A percentile compares a stretch with the other conserved stretches of the same genome.
phyloP scores from a whole-genome alignment of 2,329 filamentous ascomycete genomes.

The Myriosclerotinia duriaeana region DNA sequence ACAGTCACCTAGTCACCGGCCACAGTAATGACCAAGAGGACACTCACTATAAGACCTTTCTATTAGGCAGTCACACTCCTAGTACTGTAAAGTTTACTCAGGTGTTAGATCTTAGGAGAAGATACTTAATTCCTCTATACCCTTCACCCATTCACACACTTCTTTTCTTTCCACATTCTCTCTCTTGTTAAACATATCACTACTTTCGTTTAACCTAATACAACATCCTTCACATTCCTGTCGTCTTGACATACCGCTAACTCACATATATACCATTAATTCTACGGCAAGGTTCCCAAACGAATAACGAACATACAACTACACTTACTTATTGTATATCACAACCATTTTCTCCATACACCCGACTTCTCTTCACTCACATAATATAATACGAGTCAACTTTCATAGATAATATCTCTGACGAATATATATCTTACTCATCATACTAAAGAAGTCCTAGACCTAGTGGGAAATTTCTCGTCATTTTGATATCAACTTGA shows the following conservation, averaged over 20 bases:
- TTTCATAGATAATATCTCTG: no score
- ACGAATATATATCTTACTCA: not conserved
- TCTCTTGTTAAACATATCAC: slow-evolving; percentile 19
- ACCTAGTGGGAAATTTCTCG: slow-evolving; percentile 13
- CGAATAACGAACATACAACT: slow-evolving; percentile 16
- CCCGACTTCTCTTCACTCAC: not conserved
- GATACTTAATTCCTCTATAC: slow-evolving; percentile 24
- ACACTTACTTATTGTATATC: not conserved
- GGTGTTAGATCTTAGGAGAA: not conserved
- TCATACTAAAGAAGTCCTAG: slow-evolving; percentile 1
- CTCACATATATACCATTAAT: slow-evolving; percentile 5
- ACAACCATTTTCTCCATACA: slow-evolving; percentile 1
- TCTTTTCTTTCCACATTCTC: slow-evolving; percentile 13
- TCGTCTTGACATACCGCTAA: slow-evolving; percentile 2
- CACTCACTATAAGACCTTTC: slow-evolving; percentile 7
- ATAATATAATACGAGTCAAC: not conserved
- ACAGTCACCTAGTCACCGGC: slow-evolving; percentile 22
- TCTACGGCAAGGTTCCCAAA: slow-evolving; percentile 4
- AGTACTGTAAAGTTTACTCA: slow-evolving; percentile 13
- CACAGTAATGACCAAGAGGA: slow-evolving; percentile 16
- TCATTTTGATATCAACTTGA: slow-evolving; percentile 13
- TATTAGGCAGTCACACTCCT: slow-evolving; percentile 22
- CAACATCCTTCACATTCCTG: slow-evolving; percentile 19
- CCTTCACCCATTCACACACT: not conserved
- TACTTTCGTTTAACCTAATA: slow-evolving; percentile 4